A percentile compares a stretch with the other conserved stretches of the same genome.
Evolutionary conservation across 192 early-diverging fungal species (phyloP).

Genomic region (Coemansia brasiliensis): DNA sequence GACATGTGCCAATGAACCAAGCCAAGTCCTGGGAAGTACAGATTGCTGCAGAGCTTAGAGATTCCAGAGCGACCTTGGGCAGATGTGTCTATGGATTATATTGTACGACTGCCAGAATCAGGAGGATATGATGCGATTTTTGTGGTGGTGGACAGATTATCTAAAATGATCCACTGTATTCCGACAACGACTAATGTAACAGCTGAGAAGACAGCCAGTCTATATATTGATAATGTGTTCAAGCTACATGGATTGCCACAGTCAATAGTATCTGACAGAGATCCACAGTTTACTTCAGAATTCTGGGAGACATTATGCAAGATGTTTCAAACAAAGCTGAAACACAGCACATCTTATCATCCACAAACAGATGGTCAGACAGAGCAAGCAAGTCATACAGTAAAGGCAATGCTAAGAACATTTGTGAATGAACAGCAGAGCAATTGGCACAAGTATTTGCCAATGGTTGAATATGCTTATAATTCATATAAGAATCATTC

Average conservation of each 20-base stretch:
- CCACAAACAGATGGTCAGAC: conserved; percentile 22
- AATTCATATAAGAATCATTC: neutral
- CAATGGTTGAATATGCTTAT: conserved; percentile 11
- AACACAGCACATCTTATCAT: conserved; percentile 5
- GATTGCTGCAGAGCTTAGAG: neutral
- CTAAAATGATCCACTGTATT: conserved; percentile 14
- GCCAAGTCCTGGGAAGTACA: neutral
- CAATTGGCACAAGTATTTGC: conserved; percentile 9
- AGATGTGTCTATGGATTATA: conserved; percentile 24
- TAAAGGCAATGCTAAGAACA: conserved; percentile 13
- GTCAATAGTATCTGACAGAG: conserved; percentile 19
- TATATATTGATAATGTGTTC: conserved; percentile 9
- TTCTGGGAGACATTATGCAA: conserved; percentile 13
- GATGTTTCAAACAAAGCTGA: neutral
- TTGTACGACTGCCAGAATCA: conserved; percentile 8
- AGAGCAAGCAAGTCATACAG: conserved; percentile 6
- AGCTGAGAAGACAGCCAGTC: conserved; percentile 3
- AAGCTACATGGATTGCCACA: conserved; percentile 14
- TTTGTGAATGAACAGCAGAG: conserved; percentile 5
- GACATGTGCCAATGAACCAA: conserved; percentile 9
- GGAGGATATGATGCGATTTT: conserved; percentile 9
- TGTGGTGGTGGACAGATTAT: conserved; percentile 11
- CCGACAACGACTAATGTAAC: conserved; percentile 5
- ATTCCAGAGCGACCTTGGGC: conserved; percentile 5
- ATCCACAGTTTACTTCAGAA: conserved; percentile 20